Percentiles rank a stretch among this genome's conserved stretches.
These are phyloP conservation scores for Phytopythium chamaehyphon DNA, from an alignment of 352 stramenopile species.

Conservation along the genomic window DNA sequence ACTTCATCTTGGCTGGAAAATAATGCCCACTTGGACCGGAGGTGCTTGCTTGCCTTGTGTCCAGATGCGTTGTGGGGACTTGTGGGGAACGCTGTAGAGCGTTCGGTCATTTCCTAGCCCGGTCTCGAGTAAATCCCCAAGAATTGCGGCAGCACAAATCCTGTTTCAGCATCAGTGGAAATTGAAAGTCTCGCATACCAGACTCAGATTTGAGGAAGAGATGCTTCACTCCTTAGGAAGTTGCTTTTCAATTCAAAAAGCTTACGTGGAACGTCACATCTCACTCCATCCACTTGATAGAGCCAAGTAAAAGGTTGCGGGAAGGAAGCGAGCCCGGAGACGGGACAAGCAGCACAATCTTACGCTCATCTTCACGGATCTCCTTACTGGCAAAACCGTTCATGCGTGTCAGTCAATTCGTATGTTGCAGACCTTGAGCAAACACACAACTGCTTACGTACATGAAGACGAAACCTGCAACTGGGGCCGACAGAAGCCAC, in stretches of 20 bases:
- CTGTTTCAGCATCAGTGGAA: not conserved
- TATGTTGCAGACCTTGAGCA: not conserved
- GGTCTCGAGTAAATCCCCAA: no score
- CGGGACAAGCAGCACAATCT: conserved; percentile 79
- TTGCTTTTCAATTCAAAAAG: not conserved
- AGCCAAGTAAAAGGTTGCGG: conserved; percentile 72
- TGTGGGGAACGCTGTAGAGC: no score
- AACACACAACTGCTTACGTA: conserved; percentile 31
- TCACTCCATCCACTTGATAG: conserved; percentile 86
- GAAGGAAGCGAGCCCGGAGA: conserved; percentile 76
- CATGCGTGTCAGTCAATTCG: not conserved
- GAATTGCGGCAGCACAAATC: not conserved
- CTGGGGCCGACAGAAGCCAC: conserved; percentile 54
- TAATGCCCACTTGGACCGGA: no score
- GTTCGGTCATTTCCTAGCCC: no score
- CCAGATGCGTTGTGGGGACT: no score
- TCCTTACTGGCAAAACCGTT: conserved; percentile 48
- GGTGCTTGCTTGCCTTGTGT: no score
- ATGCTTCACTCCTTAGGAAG: not conserved
- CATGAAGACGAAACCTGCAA: conserved; percentile 84
- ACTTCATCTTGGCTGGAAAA: no score
- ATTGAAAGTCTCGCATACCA: no score
- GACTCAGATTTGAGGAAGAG: not conserved
- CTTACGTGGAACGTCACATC: not conserved
- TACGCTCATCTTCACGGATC: conserved; percentile 67